phyloP scores from a whole-genome alignment of 1,284 basidiomycete genomes.

The Kwoniella shivajii region DNA sequence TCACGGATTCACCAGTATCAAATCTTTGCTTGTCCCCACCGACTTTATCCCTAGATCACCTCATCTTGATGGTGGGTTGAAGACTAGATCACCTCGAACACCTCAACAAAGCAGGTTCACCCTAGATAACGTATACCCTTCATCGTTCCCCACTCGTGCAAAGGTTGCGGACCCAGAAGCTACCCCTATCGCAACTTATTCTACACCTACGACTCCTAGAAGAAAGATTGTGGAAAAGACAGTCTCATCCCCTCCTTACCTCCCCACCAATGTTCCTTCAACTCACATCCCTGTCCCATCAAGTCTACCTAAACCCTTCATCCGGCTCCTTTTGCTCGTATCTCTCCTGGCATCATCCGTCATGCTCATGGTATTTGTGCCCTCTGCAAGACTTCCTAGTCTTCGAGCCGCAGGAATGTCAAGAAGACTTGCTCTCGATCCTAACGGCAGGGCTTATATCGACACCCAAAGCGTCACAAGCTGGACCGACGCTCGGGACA shows the following conservation, averaged over 20 bases:
- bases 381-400: conserved; percentile 27
- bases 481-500: conserved; percentile 24
- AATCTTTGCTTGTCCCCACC: conserved; percentile 27
- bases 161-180: conserved; percentile 8
- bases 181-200: conserved; percentile 11
- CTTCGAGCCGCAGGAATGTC: conserved; percentile 25
- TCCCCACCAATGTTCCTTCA: conserved; percentile 28
- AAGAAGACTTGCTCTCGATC: conserved; percentile 26
- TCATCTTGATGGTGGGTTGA: conserved; percentile 25
- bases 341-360: conserved; percentile 28
- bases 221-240: conserved; percentile 9
- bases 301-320: conserved; percentile 38
- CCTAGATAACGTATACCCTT: conserved; percentile 23
- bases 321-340: conserved; percentile 37
- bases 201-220: conserved; percentile 17
- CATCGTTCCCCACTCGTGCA: conserved; percentile 12
- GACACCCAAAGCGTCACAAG: conserved; percentile 21
- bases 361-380: conserved; percentile 28
- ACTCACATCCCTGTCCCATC: conserved; percentile 20
- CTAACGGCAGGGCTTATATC: conserved; percentile 27
- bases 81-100: conserved; percentile 30
- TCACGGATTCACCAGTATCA: conserved; percentile 29
- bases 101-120: conserved; percentile 32
- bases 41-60: conserved; percentile 24
- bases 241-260: conserved; percentile 12